Percentiles rank a stretch among this genome's conserved stretches.
Evolutionary conservation across 2,329 filamentous ascomycete species (phyloP).

Genomic region (Xylaria sp.): DNA sequence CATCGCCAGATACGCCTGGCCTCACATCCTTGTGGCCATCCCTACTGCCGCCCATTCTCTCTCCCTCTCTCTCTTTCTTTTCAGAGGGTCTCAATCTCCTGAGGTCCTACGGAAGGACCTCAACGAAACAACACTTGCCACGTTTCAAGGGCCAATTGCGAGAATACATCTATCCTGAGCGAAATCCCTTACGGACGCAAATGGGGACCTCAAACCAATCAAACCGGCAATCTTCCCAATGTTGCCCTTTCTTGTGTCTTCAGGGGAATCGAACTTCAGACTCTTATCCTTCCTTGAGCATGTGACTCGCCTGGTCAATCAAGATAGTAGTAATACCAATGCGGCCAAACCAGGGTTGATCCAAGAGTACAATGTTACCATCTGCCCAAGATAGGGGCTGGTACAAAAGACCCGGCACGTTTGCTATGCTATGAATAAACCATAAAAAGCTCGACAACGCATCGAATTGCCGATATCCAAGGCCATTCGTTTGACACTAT

Average conservation of each 20-base stretch:
- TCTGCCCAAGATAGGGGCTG: conserved; percentile 6
- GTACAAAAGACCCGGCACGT: not conserved
- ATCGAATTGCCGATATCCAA: conserved; percentile 2
- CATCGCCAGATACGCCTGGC: conserved; percentile 10
- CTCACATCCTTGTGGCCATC: conserved; percentile 3
- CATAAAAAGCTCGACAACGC: not conserved
- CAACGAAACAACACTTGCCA: conserved; percentile 8
- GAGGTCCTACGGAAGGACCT: conserved; percentile 1
- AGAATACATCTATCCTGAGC: not conserved
- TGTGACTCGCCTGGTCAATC: conserved; percentile 6
- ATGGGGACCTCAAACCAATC: not conserved
- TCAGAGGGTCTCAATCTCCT: not conserved
- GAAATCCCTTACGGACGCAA: not conserved
- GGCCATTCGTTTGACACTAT: not conserved
- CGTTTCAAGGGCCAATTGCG: conserved; percentile 10
- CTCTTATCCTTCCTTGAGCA: conserved; percentile 1
- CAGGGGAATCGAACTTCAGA: not conserved
- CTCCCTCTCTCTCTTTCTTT: not conserved
- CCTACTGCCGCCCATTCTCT: conserved; percentile 2
- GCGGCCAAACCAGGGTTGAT: conserved; percentile 22
- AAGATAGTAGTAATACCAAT: conserved; percentile 7
- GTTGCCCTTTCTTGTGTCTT: not conserved
- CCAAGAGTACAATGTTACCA: conserved; percentile 20
- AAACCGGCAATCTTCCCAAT: not conserved
- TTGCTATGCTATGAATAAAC: not conserved